phyloP scores from a whole-genome alignment of 108 stramenopile species.

The Cyclostephanos tholiformis region DNA sequence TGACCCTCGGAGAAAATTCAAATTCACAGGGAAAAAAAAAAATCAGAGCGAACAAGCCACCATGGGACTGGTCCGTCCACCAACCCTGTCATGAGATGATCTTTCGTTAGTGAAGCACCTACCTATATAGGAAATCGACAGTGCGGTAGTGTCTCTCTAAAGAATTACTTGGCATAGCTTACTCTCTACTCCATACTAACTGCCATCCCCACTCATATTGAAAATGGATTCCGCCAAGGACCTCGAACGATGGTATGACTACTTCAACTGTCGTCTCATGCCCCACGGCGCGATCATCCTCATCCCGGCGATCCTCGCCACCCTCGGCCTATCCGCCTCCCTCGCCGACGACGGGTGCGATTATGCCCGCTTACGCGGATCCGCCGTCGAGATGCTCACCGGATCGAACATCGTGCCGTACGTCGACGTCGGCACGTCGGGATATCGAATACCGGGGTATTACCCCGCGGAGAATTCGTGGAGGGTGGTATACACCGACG shows the following conservation, averaged over 20 bases:
- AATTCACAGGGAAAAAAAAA: no score
- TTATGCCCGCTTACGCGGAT: slow-evolving; percentile 31
- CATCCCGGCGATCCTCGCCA: slow-evolving; percentile 33
- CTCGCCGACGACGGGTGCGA: slow-evolving; percentile 49
- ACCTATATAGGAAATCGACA: no score
- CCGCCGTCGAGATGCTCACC: slow-evolving; percentile 46
- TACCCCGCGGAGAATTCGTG: slow-evolving; percentile 38
- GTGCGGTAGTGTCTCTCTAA: no score
- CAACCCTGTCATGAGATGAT: no score
- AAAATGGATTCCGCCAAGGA: background rate
- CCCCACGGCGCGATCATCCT: slow-evolving; percentile 46
- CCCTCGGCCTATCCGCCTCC: slow-evolving; percentile 33
- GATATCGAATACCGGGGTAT: slow-evolving; percentile 42
- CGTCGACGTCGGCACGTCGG: slow-evolving; percentile 39
- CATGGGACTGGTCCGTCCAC: no score
- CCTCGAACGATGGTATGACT: background rate
- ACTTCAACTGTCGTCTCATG: slow-evolving; percentile 35
- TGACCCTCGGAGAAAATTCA: no score
- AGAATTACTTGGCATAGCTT: no score
- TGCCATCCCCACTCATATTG: no score
- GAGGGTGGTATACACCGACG: slow-evolving; percentile 36
- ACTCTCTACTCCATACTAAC: no score
- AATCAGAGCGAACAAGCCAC: no score
- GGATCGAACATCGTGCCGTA: slow-evolving; percentile 33
- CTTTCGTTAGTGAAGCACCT: no score